Evolutionary conservation across 805 yeast genomes (phyloP).

Genomic region (Yarrowia bubula): DNA sequence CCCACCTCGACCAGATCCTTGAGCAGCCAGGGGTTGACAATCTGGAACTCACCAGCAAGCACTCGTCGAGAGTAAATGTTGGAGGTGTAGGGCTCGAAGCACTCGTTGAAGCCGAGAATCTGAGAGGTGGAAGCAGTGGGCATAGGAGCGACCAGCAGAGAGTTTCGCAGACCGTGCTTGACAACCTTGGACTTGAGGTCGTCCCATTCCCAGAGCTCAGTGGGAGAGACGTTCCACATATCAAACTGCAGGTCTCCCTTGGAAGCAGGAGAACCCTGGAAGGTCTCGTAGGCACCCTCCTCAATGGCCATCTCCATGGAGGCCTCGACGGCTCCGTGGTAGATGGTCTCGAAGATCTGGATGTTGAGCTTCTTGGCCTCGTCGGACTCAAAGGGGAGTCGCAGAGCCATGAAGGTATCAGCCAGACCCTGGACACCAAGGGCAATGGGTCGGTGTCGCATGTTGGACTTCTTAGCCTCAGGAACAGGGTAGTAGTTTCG

Average conservation of each 20-base stretch:
- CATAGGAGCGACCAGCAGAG: conserved; percentile 80
- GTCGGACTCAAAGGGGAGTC: conserved; percentile 81
- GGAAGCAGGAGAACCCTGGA: conserved; percentile 86
- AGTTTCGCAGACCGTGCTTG: conserved; percentile 75
- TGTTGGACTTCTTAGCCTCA: conserved; percentile 71
- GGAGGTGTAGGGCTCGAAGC: conserved; percentile 94
- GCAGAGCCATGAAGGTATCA: conserved; percentile 74
- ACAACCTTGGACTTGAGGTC: conserved; percentile 57
- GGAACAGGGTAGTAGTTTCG: conserved; percentile 79
- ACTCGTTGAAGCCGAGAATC: conserved; percentile 88
- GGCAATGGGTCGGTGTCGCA: conserved; percentile 90
- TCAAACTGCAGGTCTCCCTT: conserved; percentile 83
- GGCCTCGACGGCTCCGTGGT: conserved; percentile 88
- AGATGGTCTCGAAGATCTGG: conserved; percentile 91
- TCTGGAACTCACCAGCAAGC: conserved; percentile 88
- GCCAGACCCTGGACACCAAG: conserved; percentile 98
- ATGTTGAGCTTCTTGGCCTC: conserved; percentile 74
- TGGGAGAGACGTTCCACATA: conserved; percentile 77
- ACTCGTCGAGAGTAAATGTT: conserved; percentile 90
- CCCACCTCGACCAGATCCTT: conserved; percentile 80
- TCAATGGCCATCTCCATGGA: conserved; percentile 74
- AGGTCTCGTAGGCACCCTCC: conserved; percentile 70
- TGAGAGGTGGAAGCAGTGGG: conserved; percentile 98
- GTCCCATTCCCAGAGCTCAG: conserved; percentile 88
- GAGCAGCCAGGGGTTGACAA: conserved; percentile 82